Evolutionary conservation across 768 basidiomycete species (phyloP).

Genomic region (Amanita pseudoporphyria): DNA sequence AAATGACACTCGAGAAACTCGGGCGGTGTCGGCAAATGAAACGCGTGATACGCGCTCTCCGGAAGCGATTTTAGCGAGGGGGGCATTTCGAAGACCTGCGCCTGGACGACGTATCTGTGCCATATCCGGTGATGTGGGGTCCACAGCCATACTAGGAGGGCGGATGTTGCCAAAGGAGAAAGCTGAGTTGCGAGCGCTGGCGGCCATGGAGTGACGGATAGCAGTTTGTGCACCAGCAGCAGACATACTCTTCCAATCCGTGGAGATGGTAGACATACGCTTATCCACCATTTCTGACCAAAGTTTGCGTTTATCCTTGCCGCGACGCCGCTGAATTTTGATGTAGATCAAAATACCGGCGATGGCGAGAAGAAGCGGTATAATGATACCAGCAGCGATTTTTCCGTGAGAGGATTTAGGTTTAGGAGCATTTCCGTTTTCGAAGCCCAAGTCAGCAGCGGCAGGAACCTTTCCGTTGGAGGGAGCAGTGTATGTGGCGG

Average conservation of each 20-base stretch:
- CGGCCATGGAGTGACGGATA: slow-evolving; percentile 59
- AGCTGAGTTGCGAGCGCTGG: slow-evolving; percentile 30
- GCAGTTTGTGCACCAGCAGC: slow-evolving; percentile 63
- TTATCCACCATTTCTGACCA: slow-evolving; percentile 66
- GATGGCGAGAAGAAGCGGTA: slow-evolving; percentile 48
- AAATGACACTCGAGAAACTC: slow-evolving; percentile 28
- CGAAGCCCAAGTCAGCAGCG: slow-evolving; percentile 35
- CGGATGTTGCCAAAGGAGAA: slow-evolving; percentile 56
- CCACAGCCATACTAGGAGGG: slow-evolving; percentile 34
- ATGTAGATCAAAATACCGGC: slow-evolving; percentile 39
- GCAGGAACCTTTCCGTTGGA: slow-evolving; percentile 26
- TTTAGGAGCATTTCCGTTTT: slow-evolving; percentile 21
- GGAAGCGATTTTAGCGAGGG: slow-evolving; percentile 17
- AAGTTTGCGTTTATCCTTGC: slow-evolving; percentile 40
- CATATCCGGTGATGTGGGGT: slow-evolving; percentile 29
- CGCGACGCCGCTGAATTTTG: slow-evolving; percentile 39
- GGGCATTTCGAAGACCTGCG: slow-evolving; percentile 41
- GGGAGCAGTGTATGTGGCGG: slow-evolving; percentile 45
- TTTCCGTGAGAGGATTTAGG: slow-evolving; percentile 35
- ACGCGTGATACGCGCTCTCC: slow-evolving; percentile 43
- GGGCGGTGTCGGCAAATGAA: slow-evolving; percentile 56
- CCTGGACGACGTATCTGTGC: slow-evolving; percentile 36
- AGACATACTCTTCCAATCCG: slow-evolving; percentile 70
- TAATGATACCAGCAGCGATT: slow-evolving; percentile 57
- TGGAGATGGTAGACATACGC: slow-evolving; percentile 75